Evolutionary conservation across 331 rosid species (phyloP).

Genomic region (Malus hybrid): DNA sequence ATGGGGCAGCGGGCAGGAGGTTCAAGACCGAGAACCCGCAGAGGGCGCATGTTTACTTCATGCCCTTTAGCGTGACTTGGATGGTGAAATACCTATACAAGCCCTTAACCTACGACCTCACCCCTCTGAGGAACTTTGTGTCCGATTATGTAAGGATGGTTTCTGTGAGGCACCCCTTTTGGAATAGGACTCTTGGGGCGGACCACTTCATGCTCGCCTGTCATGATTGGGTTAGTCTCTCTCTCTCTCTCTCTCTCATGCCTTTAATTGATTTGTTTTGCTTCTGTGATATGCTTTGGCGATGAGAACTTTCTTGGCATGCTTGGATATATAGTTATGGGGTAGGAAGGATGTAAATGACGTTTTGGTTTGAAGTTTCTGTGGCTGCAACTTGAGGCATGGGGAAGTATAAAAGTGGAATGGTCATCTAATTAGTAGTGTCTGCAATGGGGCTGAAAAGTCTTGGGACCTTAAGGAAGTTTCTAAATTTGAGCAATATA

Average conservation of each 20-base stretch:
- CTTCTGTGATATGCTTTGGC: neutral
- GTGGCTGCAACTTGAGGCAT: neutral
- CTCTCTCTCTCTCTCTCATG: constrained; percentile 4
- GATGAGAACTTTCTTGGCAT: constrained; percentile 22
- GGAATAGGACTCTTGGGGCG: constrained; percentile 76
- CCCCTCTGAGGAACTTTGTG: constrained; percentile 47
- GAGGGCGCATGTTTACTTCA: constrained; percentile 60
- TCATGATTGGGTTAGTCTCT: constrained; percentile 79
- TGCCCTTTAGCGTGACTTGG: constrained; percentile 86
- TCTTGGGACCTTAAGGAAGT: neutral
- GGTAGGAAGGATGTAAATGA: neutral
- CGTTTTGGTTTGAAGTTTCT: neutral
- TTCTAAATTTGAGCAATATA: neutral
- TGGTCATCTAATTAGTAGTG: neutral
- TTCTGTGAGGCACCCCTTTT: constrained; percentile 53
- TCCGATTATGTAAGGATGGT: constrained; percentile 58
- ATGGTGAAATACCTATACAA: constrained; percentile 75
- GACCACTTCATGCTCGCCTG: constrained; percentile 88
- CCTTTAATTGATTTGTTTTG: neutral
- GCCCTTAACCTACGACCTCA: constrained; percentile 21
- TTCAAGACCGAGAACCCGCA: constrained; percentile 54
- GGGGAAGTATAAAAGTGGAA: neutral
- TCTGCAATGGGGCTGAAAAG: neutral
- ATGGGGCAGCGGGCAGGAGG: constrained; percentile 25
- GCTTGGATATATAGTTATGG: neutral